Evolutionary conservation across 164 flowering plant genomes (phyloP), one percentile per base, ranked within the genome.

Genomic region (Buxus sempervirens): DNA sequence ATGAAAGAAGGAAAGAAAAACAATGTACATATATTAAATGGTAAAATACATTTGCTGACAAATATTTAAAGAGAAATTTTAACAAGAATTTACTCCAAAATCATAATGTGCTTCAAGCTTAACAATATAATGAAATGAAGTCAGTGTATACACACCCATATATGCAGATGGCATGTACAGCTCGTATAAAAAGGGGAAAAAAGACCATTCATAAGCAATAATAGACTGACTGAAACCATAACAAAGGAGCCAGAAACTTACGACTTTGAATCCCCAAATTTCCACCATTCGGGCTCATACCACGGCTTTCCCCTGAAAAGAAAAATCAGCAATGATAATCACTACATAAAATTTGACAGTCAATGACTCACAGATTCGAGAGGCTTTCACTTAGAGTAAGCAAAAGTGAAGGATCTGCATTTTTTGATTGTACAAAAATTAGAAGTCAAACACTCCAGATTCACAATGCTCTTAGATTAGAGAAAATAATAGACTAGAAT

Each of bases 251-350:
- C 18, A 59, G 70, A 70, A 65, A 85, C 96, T 88, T 87, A 95
- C 98, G 90, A 74, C 77, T 90, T 91, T 71, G 83, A 84, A 79
- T 96, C 97, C 24, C 99, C 99, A 76, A 96, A 96, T 77, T 93
- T 96, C 99, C 99, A 93, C 98, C 99, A 96, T 0, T 93, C 96
- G 48, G 99, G 98, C 69, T 96, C 98, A 79, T 89, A 96, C 99
- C 99, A 96, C 20, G 77, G 71, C 73, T 76, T 92, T 69, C 97
- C 97, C 88, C 99, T 96, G 91, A 56, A 80, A 85, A 32, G 38
- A 3, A 32, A 58, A 32, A 41, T 58, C 45, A 54, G 20, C 21
- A 58, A 62, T 9, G 53, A 42, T 24, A 25, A 28, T 54, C 19
- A 38, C 45, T 38, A 18, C 57, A 23, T 63, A 58, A 58, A 13